Base-by-base conservation (phyloP, 2,329 filamentous ascomycete species). In the Sporothrix brasiliensis region DNA sequence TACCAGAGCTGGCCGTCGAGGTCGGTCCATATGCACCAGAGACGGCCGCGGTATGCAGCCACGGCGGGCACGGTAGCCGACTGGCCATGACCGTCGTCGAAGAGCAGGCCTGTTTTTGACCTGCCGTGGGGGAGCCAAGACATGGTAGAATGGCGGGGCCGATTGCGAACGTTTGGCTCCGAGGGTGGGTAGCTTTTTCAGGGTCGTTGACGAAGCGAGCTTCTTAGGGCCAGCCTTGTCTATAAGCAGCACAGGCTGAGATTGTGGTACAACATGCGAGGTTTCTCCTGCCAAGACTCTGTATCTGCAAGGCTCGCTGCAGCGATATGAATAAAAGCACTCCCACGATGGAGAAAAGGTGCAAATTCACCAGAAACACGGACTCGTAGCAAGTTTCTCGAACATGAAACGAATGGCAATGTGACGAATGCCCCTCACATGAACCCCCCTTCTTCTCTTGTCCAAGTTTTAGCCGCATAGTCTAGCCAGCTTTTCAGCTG, bases 1-100 rank as follows among this genome's bases (percentile, higher is more conserved):
- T 78, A 80, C 76, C 77, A 80, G 11, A 79, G 71, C 52, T 73
- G 71, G 11, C 76, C 77, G 9, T 74, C 72, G 74, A 78, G 79
- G 9, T 78, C 76, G 7, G 73, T 72, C 79, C 79, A 80, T 10
- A 79, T 68, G 72, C 77, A 78, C 78, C 78, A 80, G 1, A 80
- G 76, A 7, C 76, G 76, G n/a, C 79, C 79, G 30, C 78, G 76
- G 68, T 80, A 77, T 0, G 77, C 74, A 4, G 77, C 76, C 30
- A 80, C n/a, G n/a, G 79, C 77, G 21, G 79, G 79, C 24, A 76
- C 76, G 1, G 76, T 74, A 10, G 75, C 73, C n/a, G 78, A 78
- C 70, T 76, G 77, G 49, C 78, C 77, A 34, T 76, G 56, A 58
- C 75, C 73, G 19, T 74, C 65, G 13, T 69, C 70, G 44, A 76